Conservation (phyloP, 768 basidiomycete genomes). For the Tulasnella sp. region DNA sequence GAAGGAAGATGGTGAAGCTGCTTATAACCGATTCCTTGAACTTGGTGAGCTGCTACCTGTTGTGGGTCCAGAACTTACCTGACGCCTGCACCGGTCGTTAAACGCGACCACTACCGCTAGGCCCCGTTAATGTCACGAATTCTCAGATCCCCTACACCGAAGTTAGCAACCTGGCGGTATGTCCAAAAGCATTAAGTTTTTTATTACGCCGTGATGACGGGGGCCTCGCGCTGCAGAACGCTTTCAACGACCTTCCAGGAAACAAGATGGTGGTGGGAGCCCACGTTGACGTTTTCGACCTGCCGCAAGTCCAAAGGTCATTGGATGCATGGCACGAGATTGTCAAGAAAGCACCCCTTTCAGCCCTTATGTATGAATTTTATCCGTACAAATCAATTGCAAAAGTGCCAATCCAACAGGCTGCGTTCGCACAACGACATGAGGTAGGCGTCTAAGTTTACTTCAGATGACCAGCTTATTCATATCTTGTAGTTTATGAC, state of each 20-base stretch:
- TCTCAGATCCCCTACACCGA: background rate
- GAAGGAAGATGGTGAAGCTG: conserved; percentile 2
- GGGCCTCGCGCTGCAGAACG: background rate
- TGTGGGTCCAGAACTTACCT: background rate
- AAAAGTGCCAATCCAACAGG: conserved; percentile 19
- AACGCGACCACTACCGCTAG: background rate
- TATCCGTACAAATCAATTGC: background rate
- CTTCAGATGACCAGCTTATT: background rate
- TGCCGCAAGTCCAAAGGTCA: background rate
- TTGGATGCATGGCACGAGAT: conserved; percentile 7
- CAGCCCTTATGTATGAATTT: conserved; percentile 13
- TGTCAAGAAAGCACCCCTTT: background rate
- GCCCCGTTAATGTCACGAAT: background rate
- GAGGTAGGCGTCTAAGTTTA: background rate
- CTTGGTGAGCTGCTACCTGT: conserved; percentile 11
- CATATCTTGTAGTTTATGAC: background rate
- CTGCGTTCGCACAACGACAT: conserved; percentile 14
- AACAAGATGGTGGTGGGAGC: conserved; percentile 11
- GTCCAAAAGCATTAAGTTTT: background rate
- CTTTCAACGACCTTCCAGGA: background rate
- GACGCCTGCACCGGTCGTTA: background rate
- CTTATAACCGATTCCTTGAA: background rate
- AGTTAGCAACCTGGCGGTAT: background rate
- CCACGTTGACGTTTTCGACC: background rate
- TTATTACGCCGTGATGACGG: background rate